These are phyloP conservation scores for Aspergillus campestris DNA, from an alignment of 495 filamentous ascomycete genomes.

Conservation along the genomic window DNA sequence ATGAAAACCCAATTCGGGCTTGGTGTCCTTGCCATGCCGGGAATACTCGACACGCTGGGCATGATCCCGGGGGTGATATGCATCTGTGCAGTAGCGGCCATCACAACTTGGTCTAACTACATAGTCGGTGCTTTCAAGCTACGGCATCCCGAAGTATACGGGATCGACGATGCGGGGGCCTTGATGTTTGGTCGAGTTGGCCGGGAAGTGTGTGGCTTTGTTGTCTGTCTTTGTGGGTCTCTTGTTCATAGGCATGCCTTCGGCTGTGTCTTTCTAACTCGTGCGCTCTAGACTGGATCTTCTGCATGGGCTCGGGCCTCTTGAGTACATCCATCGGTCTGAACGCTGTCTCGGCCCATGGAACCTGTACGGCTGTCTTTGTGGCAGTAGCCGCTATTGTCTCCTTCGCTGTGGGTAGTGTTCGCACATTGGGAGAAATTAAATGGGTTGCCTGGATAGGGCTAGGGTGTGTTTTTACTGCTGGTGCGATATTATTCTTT, in stretches of 20 bases:
- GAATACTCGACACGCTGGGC: slow-evolving; percentile 39
- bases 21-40: neutral
- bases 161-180: slow-evolving; percentile 56
- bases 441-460: slow-evolving; percentile 17
- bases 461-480: slow-evolving; percentile 7
- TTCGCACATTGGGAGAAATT: slow-evolving; percentile 11
- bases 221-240: slow-evolving; percentile 28
- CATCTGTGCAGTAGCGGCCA: slow-evolving; percentile 42
- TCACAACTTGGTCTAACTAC: slow-evolving; percentile 62
- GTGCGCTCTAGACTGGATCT: slow-evolving; percentile 33
- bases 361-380: slow-evolving; percentile 41
- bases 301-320: slow-evolving; percentile 25
- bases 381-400: slow-evolving; percentile 15
- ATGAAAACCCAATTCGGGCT: slow-evolving; percentile 2
- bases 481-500: slow-evolving; percentile 9
- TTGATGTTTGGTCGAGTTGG: slow-evolving; percentile 53
- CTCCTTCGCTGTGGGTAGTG: slow-evolving; percentile 7
- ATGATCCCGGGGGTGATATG: slow-evolving; percentile 44
- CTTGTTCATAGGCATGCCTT: slow-evolving; percentile 26
- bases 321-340: slow-evolving; percentile 59
- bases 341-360: slow-evolving; percentile 48
- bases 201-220: slow-evolving; percentile 47
- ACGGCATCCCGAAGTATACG: slow-evolving; percentile 51
- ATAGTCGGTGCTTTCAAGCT: slow-evolving; percentile 62
- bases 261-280: slow-evolving; percentile 50